Evolutionary conservation across 75 land plant genomes (phyloP), one percentile per base, ranked within the genome.

Genomic region (Ceratopteris richardii): DNA sequence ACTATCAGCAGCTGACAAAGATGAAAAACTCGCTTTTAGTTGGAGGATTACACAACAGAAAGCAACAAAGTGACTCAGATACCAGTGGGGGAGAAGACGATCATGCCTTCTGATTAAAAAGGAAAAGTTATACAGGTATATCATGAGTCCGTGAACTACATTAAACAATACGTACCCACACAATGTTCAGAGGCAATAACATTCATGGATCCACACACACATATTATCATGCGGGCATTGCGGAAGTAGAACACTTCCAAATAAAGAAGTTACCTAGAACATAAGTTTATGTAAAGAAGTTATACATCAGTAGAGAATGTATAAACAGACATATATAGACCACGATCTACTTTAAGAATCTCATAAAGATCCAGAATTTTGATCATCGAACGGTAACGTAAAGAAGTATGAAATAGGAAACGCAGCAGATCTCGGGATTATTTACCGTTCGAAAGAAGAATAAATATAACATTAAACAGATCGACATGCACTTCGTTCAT

Each of bases 1-100:
- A 0, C 58, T 61, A 71, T 76, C 79, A 9, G 79, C 76, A 71
- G 42, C 79, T 76, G 75, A 31, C 18, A 62, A 18, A 61, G n/a
- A n/a, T n/a, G n/a, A n/a, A n/a, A n/a, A n/a, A n/a, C n/a, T n/a
- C n/a, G n/a, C n/a, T n/a, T n/a, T n/a, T n/a, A n/a, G n/a, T n/a
- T n/a, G n/a, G n/a, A 44, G 30, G 1, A 21, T 1, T 29, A 13
- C 11, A 19, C 42, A 57, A 4, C 21, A 57, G 20, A 6, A 18
- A 31, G 31, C 21, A 9, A 9, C 20, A 57, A 29, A 19, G 31
- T 20, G n/a, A n/a, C 9, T 29, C 28, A 19, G n/a, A 20, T 19
- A 1, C 22, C 1, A 23, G 29, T 11, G 13, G 21, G 28, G 1
- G 14, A 14, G 29, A 20, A 55, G 22, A 0, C 26, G 16, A 17